Evolutionary conservation across 2,329 filamentous ascomycete species (phyloP), one percentile per base, ranked within the genome.

Genomic region (Corinectria fuckeliana): DNA sequence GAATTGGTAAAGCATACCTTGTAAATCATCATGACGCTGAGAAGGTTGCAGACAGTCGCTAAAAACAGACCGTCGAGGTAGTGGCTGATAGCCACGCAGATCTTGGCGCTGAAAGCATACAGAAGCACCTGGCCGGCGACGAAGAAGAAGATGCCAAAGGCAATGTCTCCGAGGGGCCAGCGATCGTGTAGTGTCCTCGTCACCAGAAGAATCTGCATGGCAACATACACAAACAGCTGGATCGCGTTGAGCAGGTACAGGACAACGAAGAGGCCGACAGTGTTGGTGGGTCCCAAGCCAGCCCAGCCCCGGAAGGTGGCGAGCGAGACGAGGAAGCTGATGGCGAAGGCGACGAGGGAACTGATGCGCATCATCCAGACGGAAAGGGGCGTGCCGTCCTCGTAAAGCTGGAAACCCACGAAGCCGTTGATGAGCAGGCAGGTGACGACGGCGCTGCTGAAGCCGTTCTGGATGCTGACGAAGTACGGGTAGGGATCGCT

Each of bases 21-120:
- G 85, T 99, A 99, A 34, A 99, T 89, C 95, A 98, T 99, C 95
- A 99, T 99, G 61, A 99, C 94, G 11, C 89, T 92, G 41, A 99
- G 81, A 42, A 99, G 79, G 74, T 99, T 99, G 81, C 93, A 95
- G 55, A 94, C 88, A 0, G 94, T 97, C 4, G 93, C 92, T 72
- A 99, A 93, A 80, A 98, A 96, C 47, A 98, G 79, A 0, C 94
- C 94, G 72, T 99, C 95, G 48, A 99, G 79, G 74, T 98, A 99
- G 76, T 99, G 95, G 77, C 92, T 88, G 36, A 93, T 88, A 45
- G 87, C 86, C 50, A 89, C 84, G 80, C 95, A 99, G 71, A 99
- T 93, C 63, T 84, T 87, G 65, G 89, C 84, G 79, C 92, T 95
- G 72, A 97, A 92, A 21, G 90, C 92, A 74, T 99, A 98, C 13